Evolutionary conservation across 306 rosid species (phyloP).

Genomic region (Luffa aegyptiaca): DNA sequence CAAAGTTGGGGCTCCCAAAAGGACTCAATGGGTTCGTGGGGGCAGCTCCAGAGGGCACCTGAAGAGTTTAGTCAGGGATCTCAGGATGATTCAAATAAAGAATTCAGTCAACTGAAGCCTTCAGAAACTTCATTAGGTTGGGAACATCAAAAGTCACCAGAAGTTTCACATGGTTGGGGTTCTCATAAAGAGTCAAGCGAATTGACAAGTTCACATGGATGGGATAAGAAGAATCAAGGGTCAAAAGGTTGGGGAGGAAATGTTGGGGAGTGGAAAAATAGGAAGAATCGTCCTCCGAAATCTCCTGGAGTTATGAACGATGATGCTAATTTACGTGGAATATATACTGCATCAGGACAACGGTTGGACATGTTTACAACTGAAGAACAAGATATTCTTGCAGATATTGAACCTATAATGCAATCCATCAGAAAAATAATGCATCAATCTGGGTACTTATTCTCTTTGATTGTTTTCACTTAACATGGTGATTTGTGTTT

Average conservation of each 20-base stretch:
- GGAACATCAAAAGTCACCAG: constrained; percentile 17
- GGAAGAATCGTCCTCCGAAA: constrained; percentile 38
- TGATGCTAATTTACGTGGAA: constrained; percentile 15
- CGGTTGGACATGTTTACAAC: constrained; percentile 60
- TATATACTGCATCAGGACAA: constrained; percentile 35
- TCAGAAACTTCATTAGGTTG: constrained; percentile 16
- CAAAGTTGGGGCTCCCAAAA: constrained; percentile 11
- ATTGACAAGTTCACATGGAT: constrained; percentile 26
- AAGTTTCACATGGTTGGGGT: constrained; percentile 27
- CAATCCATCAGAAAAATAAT: constrained; percentile 59
- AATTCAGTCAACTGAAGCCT: constrained; percentile 1
- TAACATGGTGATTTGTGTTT: background rate
- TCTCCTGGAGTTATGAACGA: constrained; percentile 37
- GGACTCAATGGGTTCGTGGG: constrained; percentile 5
- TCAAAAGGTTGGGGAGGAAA: constrained; percentile 63
- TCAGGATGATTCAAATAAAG: constrained; percentile 2
- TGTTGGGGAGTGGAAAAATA: constrained; percentile 52
- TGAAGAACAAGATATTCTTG: constrained; percentile 61
- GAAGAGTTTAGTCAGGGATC: background rate
- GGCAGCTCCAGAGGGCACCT: background rate
- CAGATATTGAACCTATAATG: constrained; percentile 51
- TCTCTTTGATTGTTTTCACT: background rate
- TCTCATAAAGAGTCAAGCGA: constrained; percentile 27
- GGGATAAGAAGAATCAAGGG: constrained; percentile 48
- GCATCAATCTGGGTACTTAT: constrained; percentile 75